Base-by-base conservation (phyloP, 371 early-diverging fungal genomes). In the Chytridiales sp. region DNA sequence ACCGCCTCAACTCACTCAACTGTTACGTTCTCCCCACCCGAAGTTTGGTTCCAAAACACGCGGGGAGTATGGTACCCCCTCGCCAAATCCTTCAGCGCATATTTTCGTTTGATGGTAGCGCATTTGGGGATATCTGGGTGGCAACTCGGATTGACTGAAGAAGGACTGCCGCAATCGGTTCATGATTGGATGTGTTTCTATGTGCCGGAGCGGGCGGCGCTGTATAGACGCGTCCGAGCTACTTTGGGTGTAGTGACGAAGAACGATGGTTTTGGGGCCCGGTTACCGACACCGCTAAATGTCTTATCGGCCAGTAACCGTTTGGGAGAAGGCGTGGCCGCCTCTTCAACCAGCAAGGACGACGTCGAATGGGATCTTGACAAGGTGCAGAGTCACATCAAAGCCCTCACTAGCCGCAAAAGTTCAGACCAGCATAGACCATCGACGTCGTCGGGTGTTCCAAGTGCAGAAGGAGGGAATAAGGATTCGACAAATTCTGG, bases 71-170 rank as follows among this genome's bases (percentile, higher is more conserved):
- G 70, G 70, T 48, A 58, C 41, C 51, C 48, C 32, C 38, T 74
- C 15, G 52, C 69, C 1, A 26, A 47, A 6, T 61, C 71, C 5
- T 70, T 74, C 43, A 36, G 64, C 22, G 61, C 56, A 15, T 74
- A 68, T 46, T 66, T 70, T 38, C 62, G 71, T 24, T 49, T 74
- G 5, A 61, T 59, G 48, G 60, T 69, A 2, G 39, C 41, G 30
- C 68, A 67, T 41, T 52, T 74, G 15, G 74, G 74, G 0, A 59
- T 74, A 8, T n/a, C 30, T 15, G 74, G 74, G 3, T 74, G 74
- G 74, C 74, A 68, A 4, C 4, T 57, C 22, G 24, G 50, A 21
- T 43, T 35, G n/a, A 59, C 62, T 21, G 67, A 67, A n/a, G 15
- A 46, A 9, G 67, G 67, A 6, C 35, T 44, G 21, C 55, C 62